These are phyloP conservation scores for Papiliotrema fonsecae DNA, from an alignment of 1,284 basidiomycete genomes.

Conservation along the genomic window DNA sequence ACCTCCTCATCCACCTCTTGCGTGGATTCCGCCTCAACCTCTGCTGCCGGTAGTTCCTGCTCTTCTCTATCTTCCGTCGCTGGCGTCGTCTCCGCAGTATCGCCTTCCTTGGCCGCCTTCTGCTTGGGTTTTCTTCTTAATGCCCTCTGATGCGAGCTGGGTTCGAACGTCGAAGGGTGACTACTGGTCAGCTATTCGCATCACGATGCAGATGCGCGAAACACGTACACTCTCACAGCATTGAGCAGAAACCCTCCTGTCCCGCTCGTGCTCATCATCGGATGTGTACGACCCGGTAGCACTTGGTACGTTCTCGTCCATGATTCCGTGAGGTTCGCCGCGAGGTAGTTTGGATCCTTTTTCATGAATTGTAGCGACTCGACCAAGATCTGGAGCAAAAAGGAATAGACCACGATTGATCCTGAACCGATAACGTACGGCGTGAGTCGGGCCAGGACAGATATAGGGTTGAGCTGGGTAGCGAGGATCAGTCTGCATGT, in stretches of 20 bases:
- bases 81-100: not conserved
- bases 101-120: not conserved
- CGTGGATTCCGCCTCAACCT: too few species aligned
- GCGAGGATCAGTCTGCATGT: constrained; percentile 67
- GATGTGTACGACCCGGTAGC: constrained; percentile 91
- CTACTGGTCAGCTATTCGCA: not conserved
- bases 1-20: not conserved
- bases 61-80: too few species aligned
- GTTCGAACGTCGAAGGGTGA: not conserved
- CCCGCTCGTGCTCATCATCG: constrained; percentile 85
- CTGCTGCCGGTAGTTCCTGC: too few species aligned
- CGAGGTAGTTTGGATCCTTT: constrained; percentile 63
- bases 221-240: constrained; percentile 68
- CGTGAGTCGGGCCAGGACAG: constrained; percentile 70
- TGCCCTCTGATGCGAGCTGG: not conserved
- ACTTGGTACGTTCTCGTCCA: constrained; percentile 92
- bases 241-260: constrained; percentile 85
- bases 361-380: constrained; percentile 72
- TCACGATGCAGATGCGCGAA: not conserved
- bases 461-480: constrained; percentile 79
- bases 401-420: constrained; percentile 79
- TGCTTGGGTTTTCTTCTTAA: not conserved
- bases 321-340: constrained; percentile 75
- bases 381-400: constrained; percentile 72
- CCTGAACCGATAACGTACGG: constrained; percentile 78